Evolutionary conservation across 345 rosid species (phyloP).

Genomic region (Salix caprea): DNA sequence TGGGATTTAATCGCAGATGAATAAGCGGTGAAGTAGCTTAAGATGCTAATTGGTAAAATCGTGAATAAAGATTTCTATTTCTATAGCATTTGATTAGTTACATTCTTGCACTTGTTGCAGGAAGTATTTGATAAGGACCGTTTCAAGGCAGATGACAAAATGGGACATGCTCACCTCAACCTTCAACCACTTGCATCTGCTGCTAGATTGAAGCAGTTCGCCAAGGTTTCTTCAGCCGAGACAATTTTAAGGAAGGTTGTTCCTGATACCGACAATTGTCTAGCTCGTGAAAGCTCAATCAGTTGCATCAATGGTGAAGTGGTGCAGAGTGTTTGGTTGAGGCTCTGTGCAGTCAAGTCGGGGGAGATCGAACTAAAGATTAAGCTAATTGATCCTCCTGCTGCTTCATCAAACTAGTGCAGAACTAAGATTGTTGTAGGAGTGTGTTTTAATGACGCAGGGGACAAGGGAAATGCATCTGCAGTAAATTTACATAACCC

Average conservation of each 20-base stretch:
- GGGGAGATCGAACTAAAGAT: conserved; percentile 91
- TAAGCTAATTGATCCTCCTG: conserved; percentile 50
- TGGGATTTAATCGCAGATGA: background rate
- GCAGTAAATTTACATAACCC: background rate
- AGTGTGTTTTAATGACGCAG: background rate
- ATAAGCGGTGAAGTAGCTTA: background rate
- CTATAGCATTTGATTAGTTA: background rate
- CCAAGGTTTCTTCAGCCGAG: conserved; percentile 62
- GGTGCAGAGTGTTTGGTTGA: conserved; percentile 84
- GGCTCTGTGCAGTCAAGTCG: conserved; percentile 74
- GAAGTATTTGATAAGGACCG: conserved; percentile 96
- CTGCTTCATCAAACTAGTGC: conserved; percentile 5
- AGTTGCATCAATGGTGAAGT: conserved; percentile 68
- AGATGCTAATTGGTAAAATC: background rate
- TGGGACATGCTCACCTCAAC: conserved; percentile 83
- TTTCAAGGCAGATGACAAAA: conserved; percentile 96
- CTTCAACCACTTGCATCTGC: conserved; percentile 86
- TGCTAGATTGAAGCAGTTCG: conserved; percentile 68
- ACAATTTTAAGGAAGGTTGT: conserved; percentile 67
- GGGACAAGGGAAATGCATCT: background rate
- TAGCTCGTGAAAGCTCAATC: conserved; percentile 76
- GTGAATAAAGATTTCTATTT: background rate
- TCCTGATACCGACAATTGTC: conserved; percentile 75
- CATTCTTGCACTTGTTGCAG: conserved; percentile 30
- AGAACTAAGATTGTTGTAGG: background rate